A percentile compares a stretch with the other conserved stretches of the same genome.
phyloP scores from a whole-genome alignment of 768 basidiomycete species.

The Tremella yokohamensis region DNA sequence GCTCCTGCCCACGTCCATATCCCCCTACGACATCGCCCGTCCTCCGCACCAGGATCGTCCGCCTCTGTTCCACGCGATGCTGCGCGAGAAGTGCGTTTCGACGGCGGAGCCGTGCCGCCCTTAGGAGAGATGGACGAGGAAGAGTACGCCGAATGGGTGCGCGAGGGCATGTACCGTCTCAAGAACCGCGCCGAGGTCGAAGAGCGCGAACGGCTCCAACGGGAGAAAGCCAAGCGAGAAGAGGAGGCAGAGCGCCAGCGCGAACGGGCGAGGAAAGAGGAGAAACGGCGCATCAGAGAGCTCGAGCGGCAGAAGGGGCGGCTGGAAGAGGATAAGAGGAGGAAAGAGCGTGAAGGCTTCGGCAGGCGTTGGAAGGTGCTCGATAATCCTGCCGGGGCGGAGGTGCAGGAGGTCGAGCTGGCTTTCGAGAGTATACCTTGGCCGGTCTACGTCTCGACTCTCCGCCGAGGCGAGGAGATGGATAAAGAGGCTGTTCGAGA shows the following conservation, averaged over 20 bases:
- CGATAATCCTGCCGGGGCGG: conserved; percentile 7
- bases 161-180: conserved; percentile 76
- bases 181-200: conserved; percentile 43
- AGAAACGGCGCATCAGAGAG: conserved; percentile 25
- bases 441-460: conserved; percentile 36
- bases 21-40: conserved; percentile 64
- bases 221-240: conserved; percentile 57
- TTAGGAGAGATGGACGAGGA: conserved; percentile 72
- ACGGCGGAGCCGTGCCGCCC: conserved; percentile 33
- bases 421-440: conserved; percentile 45
- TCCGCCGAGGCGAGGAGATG: conserved; percentile 14
- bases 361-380: conserved; percentile 31
- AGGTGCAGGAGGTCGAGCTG: conserved; percentile 23
- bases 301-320: conserved; percentile 26
- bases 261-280: conserved; percentile 45
- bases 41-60: background rate
- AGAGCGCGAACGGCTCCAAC: conserved; percentile 18
- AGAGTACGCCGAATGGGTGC: conserved; percentile 81
- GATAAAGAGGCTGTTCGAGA: conserved; percentile 24
- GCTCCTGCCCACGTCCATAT: conserved; percentile 57
- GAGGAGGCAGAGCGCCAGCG: conserved; percentile 16
- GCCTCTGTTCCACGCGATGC: conserved; percentile 19
- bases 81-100: conserved; percentile 55
- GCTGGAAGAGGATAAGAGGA: conserved; percentile 17
- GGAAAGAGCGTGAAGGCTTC: conserved; percentile 33